Evolutionary conservation across 768 basidiomycete genomes (phyloP), one percentile per base, ranked within the genome.

Genomic region (Roridomyces roridus): DNA sequence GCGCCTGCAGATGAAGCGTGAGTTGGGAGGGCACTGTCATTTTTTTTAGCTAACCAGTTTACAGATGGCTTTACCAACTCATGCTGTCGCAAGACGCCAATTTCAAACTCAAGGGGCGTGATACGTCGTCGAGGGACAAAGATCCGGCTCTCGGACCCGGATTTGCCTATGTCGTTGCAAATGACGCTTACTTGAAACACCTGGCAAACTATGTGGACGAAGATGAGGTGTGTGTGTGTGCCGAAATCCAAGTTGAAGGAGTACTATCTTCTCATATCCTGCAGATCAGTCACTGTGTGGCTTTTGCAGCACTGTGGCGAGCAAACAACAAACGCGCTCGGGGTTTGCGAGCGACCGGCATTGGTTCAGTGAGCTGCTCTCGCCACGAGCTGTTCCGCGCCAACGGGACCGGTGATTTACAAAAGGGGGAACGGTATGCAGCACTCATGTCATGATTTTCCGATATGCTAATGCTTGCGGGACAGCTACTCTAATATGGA

Each of bases 371-470:
- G 17, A 49, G 56, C 6, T 68, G 68, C 25, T 51, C 54, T 0
- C 39, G 48, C 1, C 65, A 68, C 31, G 40, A 51, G 4, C 20
- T 67, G 15, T 48, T 62, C 23, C 45, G 57, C 6, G 39, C 61
- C 14, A 59, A 58, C 55, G 67, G 67, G 9, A 46, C 66, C 3
- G 67, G 65, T 5, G 67, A 68, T 47, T 46, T 68, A 14, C 63
- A 64, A 45, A 57, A 59, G 18, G 68, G 67, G 2, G 67, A 68
- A 59, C 26, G 60, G 67, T 68, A 31, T n/a, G 42, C 21, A n/a
- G 2, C n/a, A n/a, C n/a, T n/a, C n/a, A n/a, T n/a, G n/a, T n/a
- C n/a, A n/a, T n/a, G n/a, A n/a, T n/a, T n/a, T n/a, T n/a, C n/a
- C n/a, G n/a, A n/a, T n/a, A n/a, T n/a, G n/a, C n/a, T n/a, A n/a